Conservation (phyloP, 768 basidiomycete genomes). For the Tricholoma flavovirens region DNA sequence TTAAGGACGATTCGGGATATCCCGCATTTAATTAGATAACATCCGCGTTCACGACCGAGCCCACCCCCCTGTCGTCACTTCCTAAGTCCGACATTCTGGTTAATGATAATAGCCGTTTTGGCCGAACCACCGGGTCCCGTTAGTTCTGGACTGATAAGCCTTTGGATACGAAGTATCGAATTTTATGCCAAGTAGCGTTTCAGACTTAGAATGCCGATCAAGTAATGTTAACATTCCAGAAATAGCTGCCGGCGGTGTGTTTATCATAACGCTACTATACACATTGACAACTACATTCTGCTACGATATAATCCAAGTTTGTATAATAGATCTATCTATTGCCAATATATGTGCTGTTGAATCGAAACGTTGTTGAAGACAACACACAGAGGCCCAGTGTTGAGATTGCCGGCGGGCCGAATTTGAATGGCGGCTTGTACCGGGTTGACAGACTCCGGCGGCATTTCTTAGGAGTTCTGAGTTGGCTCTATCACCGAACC, state of each 20-base stretch:
- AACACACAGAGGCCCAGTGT: not conserved
- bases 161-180: no score
- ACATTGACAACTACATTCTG: not conserved
- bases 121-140: no score
- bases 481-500: slow-evolving; percentile 18
- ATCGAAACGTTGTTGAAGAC: not conserved
- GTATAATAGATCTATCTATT: no score
- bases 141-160: no score
- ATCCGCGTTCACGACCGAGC: no score
- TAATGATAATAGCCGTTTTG: no score
- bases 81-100: no score
- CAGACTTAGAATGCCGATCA: not conserved
- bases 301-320: not conserved
- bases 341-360: not conserved
- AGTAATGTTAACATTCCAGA: not conserved
- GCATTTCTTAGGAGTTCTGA: slow-evolving; percentile 20
- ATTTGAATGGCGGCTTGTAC: slow-evolving; percentile 11
- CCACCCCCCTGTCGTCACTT: no score
- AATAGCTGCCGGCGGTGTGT: slow-evolving; percentile 15
- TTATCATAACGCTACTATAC: not conserved
- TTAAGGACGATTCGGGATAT: no score
- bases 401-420: slow-evolving; percentile 19
- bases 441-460: slow-evolving; percentile 25
- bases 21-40: no score
- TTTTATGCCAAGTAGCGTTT: no score